A percentile compares a stretch with the other conserved stretches of the same genome.
Evolutionary conservation across 2,329 filamentous ascomycete genomes (phyloP).

Genomic region (Metarhizium humberi): DNA sequence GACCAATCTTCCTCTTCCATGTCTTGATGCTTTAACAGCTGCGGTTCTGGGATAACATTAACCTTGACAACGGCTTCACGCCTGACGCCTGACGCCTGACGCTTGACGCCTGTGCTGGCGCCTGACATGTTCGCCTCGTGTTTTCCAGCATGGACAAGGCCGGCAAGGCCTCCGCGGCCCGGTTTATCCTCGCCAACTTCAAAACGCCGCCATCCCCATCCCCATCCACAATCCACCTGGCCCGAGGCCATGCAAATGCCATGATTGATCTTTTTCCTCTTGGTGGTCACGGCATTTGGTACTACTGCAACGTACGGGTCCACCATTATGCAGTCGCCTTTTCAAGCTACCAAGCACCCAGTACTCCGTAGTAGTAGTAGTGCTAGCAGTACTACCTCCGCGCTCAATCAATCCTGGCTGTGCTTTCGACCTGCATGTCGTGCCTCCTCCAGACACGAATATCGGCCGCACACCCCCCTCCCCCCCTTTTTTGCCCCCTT

Average conservation of each 20-base stretch:
- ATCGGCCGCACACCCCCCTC: background rate
- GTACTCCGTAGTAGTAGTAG: too few species aligned
- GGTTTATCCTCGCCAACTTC: too few species aligned
- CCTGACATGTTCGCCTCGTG: too few species aligned
- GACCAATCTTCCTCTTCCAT: too few species aligned
- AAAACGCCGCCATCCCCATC: background rate
- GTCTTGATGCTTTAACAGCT: too few species aligned
- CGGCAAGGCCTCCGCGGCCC: too few species aligned
- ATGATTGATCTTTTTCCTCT: background rate
- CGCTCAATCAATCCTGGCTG: slow-evolving; percentile 1
- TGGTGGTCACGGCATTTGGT: background rate
- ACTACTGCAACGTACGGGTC: slow-evolving; percentile 4
- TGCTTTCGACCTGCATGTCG: slow-evolving; percentile 5
- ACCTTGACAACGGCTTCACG: too few species aligned
- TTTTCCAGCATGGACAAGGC: too few species aligned
- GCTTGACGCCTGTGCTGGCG: too few species aligned
- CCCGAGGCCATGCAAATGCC: background rate
- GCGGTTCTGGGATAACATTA: too few species aligned
- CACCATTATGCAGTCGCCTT: slow-evolving; percentile 1
- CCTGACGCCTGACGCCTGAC: too few species aligned
- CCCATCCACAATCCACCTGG: background rate
- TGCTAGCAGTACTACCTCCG: too few species aligned
- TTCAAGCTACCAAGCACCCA: background rate
- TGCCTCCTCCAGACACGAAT: background rate
- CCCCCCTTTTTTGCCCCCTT: background rate